Evolutionary conservation across 768 basidiomycete species (phyloP), one percentile per base, ranked within the genome.

Genomic region (Boletus subparvulus): DNA sequence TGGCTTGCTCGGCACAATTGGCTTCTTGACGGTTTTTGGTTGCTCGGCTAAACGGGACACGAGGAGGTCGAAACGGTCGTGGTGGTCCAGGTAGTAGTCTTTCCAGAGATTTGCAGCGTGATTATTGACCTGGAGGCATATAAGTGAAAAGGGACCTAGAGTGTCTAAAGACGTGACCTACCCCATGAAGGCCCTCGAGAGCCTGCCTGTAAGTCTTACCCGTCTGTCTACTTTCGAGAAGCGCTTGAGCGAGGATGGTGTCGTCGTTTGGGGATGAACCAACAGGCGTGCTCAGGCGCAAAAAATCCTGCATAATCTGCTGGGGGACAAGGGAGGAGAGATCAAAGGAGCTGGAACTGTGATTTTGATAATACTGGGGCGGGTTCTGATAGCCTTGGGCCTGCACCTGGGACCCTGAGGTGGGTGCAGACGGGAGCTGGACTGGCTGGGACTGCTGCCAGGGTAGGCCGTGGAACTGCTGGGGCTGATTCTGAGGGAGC

Each of bases 41-140:
- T 65, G 65, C 14, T 62, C 65, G 5, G 43, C 35, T 30, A 66
- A 52, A 57, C 60, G 64, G 50, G 66, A 65, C 48, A 72, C 61
- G 32, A 65, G 67, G 50, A 69, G 21, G 72, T 89, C 84, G 36
- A 90, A 73, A 41, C 83, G 80, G 50, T 79, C 76, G 55, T 81
- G 83, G 63, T 90, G 79, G 54, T 89, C 87, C 16, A 91, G 77
- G 61, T 87, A 91, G 65, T 89, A 89, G 62, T 91, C 89, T 65
- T 90, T 90, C 88, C 88, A 91, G 24, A 87, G 71, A 66, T 78
- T 84, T 37, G 86, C 80, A 12, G 74, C 68, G 39, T 81, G 78
- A 28, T 75, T 74, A 42, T 81, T 78, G 46, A 76, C 69, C 78
- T 79, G 35, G 52, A 47, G 33, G 33, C 26, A 47, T 30, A 26